Percentiles rank a stretch among this genome's conserved stretches.
Evolutionary conservation across 345 rosid species (phyloP).

Genomic region (Boechera retrofracta): DNA sequence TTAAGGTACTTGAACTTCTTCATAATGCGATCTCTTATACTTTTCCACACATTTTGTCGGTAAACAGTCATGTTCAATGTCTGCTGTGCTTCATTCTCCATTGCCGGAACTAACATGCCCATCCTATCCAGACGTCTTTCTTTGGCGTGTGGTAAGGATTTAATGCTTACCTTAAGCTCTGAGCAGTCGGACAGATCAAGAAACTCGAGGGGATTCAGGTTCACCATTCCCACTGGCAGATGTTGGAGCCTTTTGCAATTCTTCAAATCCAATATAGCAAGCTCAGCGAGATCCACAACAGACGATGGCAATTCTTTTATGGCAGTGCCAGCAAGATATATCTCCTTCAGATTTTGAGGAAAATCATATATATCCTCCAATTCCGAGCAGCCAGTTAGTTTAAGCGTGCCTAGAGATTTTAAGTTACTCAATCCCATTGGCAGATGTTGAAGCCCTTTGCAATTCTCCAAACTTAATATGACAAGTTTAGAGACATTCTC

Average conservation of each 20-base stretch:
- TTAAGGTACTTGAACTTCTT: too few relatives aligned
- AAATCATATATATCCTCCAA: not conserved
- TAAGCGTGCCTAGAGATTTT: not conserved
- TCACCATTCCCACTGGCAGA: not conserved
- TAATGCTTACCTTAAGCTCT: not conserved
- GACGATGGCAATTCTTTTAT: constrained; percentile 4
- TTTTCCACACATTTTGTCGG: too few relatives aligned
- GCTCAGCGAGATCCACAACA: constrained; percentile 6
- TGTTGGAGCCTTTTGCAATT: constrained; percentile 4
- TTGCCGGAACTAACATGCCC: not conserved
- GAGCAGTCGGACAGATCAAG: constrained; percentile 31
- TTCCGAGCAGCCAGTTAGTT: constrained; percentile 6
- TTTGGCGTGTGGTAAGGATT: not conserved
- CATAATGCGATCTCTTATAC: too few relatives aligned
- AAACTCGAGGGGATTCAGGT: constrained; percentile 26
- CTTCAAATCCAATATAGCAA: constrained; percentile 14
- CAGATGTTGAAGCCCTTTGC: not conserved
- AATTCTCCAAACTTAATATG: not conserved
- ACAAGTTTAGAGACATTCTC: not conserved
- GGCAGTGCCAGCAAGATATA: constrained; percentile 25
- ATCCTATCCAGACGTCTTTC: not conserved
- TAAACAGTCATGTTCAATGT: not conserved
- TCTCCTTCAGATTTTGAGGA: not conserved
- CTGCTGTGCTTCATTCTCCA: not conserved
- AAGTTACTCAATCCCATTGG: not conserved